Conservation (phyloP, 768 basidiomycete genomes). For the Calvatia gigantea region DNA sequence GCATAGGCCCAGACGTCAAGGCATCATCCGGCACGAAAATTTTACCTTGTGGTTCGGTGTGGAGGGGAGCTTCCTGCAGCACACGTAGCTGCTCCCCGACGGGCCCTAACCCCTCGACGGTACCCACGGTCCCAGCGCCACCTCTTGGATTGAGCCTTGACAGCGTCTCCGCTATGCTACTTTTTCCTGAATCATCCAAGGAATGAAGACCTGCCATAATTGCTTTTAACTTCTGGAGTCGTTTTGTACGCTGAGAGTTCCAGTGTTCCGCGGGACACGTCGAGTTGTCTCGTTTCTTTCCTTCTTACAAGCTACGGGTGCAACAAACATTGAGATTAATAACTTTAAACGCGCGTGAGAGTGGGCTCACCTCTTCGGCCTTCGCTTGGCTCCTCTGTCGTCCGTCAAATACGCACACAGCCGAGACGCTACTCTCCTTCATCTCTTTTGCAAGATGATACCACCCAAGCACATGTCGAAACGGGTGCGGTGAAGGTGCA, state of each 20-base stretch:
- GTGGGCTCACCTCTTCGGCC: slow-evolving; percentile 54
- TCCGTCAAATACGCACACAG: slow-evolving; percentile 82
- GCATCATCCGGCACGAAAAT: too few species aligned
- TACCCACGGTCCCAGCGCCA: slow-evolving; percentile 4
- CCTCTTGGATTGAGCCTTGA: neutral
- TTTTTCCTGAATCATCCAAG: slow-evolving; percentile 2
- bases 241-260: slow-evolving; percentile 9
- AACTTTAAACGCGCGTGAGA: neutral
- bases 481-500: slow-evolving; percentile 55
- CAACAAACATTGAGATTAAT: neutral
- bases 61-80: slow-evolving; percentile 28
- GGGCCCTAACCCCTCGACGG: slow-evolving; percentile 7
- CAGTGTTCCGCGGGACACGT: slow-evolving; percentile 7
- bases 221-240: slow-evolving; percentile 10
- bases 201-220: slow-evolving; percentile 5
- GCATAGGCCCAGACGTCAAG: neutral
- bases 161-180: neutral
- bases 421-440: slow-evolving; percentile 47
- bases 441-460: slow-evolving; percentile 66
- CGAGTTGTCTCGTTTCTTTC: slow-evolving; percentile 5
- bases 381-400: slow-evolving; percentile 65
- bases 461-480: slow-evolving; percentile 79
- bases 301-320: slow-evolving; percentile 4
- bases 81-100: slow-evolving; percentile 9
- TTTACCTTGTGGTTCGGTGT: slow-evolving; percentile 35